Evolutionary conservation across 169 alveolate species (phyloP), one percentile per base, ranked within the genome.

Genomic region (Babesia ovis): DNA sequence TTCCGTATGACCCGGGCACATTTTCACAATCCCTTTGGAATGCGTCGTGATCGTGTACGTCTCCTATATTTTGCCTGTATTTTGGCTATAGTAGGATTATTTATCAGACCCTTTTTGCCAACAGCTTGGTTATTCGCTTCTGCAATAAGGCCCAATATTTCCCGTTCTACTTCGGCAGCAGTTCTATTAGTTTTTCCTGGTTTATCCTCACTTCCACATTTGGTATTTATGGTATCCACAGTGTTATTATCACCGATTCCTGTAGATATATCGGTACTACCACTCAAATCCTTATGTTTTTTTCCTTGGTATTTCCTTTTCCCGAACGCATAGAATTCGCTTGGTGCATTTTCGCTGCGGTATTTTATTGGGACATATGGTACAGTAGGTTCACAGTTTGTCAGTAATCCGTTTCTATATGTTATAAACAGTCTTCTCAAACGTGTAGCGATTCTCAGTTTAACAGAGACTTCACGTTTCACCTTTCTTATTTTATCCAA

Each of bases 361-460:
- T 54, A 48, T n/a, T 51, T 62, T 16, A 42, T 55, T 27, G 87
- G 87, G 32, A 79, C 83, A 64, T 62, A 79, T 11, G 87, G 87
- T 32, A 79, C 71, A 6, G 9, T 0, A 8, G 87, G 87, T 31
- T 70, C 31, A 29, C 18, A 34, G 34, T 69, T 39, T 18, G 58
- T 4, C 12, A 43, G 51, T 27, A 79, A 53, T n/a, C 87, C 87
- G 59, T 71, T 79, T 20, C 43, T 4, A 46, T 58, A 79, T 3
- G 37, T 46, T 20, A 59, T 48, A 39, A 79, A 70, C 45, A 50
- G 32, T 22, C 77, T 79, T 11, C 87, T 31, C 23, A 61, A 64
- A 12, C 73, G 35, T 22, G 81, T 31, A 4, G 74, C 57, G n/a
- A 61, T 69, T 25, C 74, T 42, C 22, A 79, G 27, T 59, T 69